Evolutionary conservation across 768 basidiomycete genomes (phyloP).

Genomic region (Phlegmacium glaucopus): DNA sequence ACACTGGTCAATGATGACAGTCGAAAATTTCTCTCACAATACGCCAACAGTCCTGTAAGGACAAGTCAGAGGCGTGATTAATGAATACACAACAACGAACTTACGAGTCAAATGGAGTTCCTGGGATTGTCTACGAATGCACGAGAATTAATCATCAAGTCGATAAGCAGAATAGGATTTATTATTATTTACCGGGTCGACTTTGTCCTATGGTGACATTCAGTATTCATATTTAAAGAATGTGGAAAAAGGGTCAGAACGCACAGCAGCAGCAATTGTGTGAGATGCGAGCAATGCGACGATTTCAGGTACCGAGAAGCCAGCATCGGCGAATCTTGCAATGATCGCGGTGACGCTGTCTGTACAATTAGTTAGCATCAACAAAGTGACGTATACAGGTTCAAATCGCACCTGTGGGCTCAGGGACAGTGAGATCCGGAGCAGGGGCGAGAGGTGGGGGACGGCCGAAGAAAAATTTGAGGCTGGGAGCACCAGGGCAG

Average conservation of each 20-base stretch:
- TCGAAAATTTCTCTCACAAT: constrained; percentile 3
- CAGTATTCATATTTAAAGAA: neutral
- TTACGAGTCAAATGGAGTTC: constrained; percentile 32
- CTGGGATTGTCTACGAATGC: constrained; percentile 8
- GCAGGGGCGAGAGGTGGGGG: constrained; percentile 17
- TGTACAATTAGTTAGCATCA: neutral
- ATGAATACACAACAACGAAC: too few species aligned
- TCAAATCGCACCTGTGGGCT: constrained; percentile 9
- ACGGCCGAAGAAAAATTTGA: constrained; percentile 29
- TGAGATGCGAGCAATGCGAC: constrained; percentile 22
- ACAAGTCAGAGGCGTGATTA: too few species aligned
- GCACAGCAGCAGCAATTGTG: constrained; percentile 19
- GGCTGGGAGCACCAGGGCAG: constrained; percentile 32
- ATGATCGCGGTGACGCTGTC: constrained; percentile 23
- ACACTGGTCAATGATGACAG: neutral
- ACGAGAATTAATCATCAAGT: neutral
- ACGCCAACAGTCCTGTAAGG: constrained; percentile 3
- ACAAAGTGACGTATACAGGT: neutral
- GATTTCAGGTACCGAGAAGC: constrained; percentile 19
- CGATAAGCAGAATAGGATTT: neutral
- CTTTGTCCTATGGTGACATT: constrained; percentile 11
- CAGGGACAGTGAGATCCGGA: constrained; percentile 18
- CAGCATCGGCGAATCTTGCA: constrained; percentile 23
- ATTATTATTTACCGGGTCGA: neutral
- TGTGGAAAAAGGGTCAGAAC: neutral